These are phyloP conservation scores for Solanum pennellii DNA, from an alignment of 257 asterid species.

Conservation along the genomic window DNA sequence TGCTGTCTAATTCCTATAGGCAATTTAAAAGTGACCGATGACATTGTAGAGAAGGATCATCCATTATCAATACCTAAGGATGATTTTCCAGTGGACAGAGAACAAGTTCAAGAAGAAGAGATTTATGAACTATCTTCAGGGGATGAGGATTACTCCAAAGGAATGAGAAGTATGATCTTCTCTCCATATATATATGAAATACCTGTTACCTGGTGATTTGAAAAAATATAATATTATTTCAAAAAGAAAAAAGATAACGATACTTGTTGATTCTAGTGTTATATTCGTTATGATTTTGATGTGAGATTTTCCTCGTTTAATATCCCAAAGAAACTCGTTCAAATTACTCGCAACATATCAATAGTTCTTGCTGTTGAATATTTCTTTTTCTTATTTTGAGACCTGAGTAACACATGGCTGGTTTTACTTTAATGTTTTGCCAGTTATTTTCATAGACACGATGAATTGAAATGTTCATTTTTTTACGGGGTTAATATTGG, in stretches of 20 bases:
- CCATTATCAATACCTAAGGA: constrained; percentile 14
- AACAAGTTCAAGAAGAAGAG: constrained; percentile 32
- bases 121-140: constrained; percentile 75
- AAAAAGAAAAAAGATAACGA: neutral
- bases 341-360: neutral
- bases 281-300: neutral
- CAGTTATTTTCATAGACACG: neutral
- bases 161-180: constrained; percentile 71
- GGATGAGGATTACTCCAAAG: constrained; percentile 68
- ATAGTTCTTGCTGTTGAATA: neutral
- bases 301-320: neutral
- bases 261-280: neutral
- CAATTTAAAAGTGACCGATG: constrained; percentile 24
- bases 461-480: neutral
- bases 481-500: neutral
- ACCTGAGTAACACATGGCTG: neutral
- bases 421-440: neutral
- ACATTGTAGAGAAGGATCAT: constrained; percentile 22
- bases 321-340: neutral
- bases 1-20: constrained; percentile 16
- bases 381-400: neutral
- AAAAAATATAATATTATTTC: neutral
- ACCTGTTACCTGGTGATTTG: neutral
- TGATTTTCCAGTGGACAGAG: constrained; percentile 19
- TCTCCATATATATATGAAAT: neutral